Base-by-base conservation (phyloP, 2,329 filamentous ascomycete species). In the Neofusicoccum ribis region DNA sequence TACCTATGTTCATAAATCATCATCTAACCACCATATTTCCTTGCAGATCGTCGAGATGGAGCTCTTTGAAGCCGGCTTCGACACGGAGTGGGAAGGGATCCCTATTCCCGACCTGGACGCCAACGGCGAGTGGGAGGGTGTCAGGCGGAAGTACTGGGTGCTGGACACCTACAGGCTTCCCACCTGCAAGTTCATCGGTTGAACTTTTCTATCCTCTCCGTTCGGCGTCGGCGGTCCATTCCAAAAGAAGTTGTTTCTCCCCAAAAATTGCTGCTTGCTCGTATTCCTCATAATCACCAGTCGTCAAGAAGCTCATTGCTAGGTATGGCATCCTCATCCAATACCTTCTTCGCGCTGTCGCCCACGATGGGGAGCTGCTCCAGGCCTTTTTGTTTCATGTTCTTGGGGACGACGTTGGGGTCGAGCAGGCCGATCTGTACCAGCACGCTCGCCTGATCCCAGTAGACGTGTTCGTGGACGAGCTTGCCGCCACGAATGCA, bases 131-230 rank as follows among this genome's bases (percentile, higher is more conserved):
- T 99, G 95, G 95, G 85, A 92, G 69, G 94, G 93, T 0, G 91
- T 97, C 14, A 87, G 90, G 74, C 87, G 93, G 72, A 88, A 91
- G 66, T 98, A 98, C 77, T 98, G 94, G 93, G 91, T 90, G 36
- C 82, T 98, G 62, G 87, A 92, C 67, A 88, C 85, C 70, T 95
- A 95, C 76, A 86, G 86, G 61, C 80, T 94, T 69, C 91, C 91
- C 2, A 84, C 88, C 51, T 93, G 90, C 79, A 90, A 84, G 58
- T 91, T 93, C 71, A 84, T 93, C 78, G 86, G 86, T 67, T 91
- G 81, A 81, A 47, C 56, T 47, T 17, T 39, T 23, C 20, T 31
- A 20, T 17, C 41, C 23, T 23, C 27, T 17, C 36, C 12, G 37
- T 37, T 5, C 34, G 37, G 43, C 27, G 34, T 11, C 36, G 34